Evolutionary conservation across 1,284 basidiomycete species (phyloP).

Genomic region (Cryptococcus sp.): DNA sequence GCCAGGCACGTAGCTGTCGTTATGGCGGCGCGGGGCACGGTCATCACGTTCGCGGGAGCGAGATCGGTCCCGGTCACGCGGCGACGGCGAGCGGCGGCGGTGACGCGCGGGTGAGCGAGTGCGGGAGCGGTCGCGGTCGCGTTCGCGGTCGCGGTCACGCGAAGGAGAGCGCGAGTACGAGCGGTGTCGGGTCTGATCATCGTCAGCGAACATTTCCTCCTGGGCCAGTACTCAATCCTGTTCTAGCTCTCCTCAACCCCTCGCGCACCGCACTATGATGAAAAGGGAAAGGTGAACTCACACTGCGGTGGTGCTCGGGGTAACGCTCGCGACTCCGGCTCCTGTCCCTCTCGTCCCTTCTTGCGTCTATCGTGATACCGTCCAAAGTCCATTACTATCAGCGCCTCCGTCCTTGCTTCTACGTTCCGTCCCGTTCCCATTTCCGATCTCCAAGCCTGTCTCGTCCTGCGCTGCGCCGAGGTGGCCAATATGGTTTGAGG

Average conservation of each 20-base stretch:
- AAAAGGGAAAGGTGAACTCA: slow-evolving; percentile 41
- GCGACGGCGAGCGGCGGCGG: slow-evolving; percentile 59
- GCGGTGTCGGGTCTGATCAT: slow-evolving; percentile 19
- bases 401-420: slow-evolving; percentile 10
- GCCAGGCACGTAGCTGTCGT: neutral
- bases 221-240: slow-evolving; percentile 10
- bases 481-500: neutral
- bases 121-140: slow-evolving; percentile 17
- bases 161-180: slow-evolving; percentile 31
- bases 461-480: neutral
- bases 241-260: slow-evolving; percentile 46
- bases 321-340: slow-evolving; percentile 32
- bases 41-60: slow-evolving; percentile 56
- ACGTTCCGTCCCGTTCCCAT: neutral
- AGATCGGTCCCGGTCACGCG: slow-evolving; percentile 60
- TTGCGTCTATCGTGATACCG: slow-evolving; percentile 12
- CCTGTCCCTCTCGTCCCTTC: slow-evolving; percentile 28
- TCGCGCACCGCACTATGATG: slow-evolving; percentile 2
- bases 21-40: neutral
- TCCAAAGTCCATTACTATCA: slow-evolving; percentile 15
- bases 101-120: slow-evolving; percentile 57
- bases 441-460: neutral
- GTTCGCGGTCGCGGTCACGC: slow-evolving; percentile 50
- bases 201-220: neutral
- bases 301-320: slow-evolving; percentile 54